Evolutionary conservation across 129 eudicot genomes (phyloP), one percentile per base, ranked within the genome.

Genomic region (Arctium minus): DNA sequence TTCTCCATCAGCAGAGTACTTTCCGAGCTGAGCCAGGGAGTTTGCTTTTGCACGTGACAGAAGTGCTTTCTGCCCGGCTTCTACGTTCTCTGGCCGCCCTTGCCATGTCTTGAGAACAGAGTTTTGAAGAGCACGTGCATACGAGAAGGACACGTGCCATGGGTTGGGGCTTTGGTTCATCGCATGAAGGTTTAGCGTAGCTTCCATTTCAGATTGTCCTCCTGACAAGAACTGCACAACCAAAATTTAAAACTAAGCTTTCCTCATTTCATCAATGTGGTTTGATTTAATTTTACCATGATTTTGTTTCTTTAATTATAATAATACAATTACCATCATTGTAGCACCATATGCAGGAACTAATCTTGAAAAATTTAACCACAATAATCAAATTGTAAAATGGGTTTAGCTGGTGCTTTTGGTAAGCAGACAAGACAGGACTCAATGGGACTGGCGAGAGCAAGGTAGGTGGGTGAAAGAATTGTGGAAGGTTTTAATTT

Each of bases 131-230:
- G 98, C 98, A 56, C 97, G 93, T 38, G 98, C 98, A 36, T 94
- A 94, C 9, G 97, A 94, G 87, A 94, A 94, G 38, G 97, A 94
- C 27, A 92, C 92, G 46, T 92, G 96, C 98, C 96, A 92, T 37
- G 97, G 98, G 94, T 92, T 94, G 32, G 98, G 98, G 83, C 95
- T 90, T 80, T 90, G 97, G 85, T 94, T 94, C 97, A 94, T 94
- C 33, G 98, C 92, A 7, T 92, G 92, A 37, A 94, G 90, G 89
- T 90, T 94, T 70, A 94, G 75, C 48, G 97, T 92, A 31, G 98
- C 98, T 84, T 94, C 97, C 86, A 86, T 92, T 88, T 94, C 97
- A 85, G 94, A 94, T 80, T 94, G 98, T 46, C 98, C 98, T 62
- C 97, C 98, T 5, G 98, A 94, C 89, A 94, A 90, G 72, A 94